Evolutionary conservation across 208 protist genomes (phyloP).

Genomic region (Paratrypanosoma confusum): DNA sequence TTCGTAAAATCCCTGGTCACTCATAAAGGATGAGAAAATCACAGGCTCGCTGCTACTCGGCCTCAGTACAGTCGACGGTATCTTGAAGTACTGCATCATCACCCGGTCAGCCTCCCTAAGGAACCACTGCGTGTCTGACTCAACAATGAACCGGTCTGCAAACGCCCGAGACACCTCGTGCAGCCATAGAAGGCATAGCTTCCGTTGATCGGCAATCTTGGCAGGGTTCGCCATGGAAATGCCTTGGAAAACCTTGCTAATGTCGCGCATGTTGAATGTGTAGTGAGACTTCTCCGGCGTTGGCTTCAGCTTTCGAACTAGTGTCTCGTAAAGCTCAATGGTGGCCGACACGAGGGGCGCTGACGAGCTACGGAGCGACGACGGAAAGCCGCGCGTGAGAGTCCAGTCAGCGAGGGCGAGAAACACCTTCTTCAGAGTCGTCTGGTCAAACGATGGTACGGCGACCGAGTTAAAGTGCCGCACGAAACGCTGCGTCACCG

Average conservation of each 20-base stretch:
- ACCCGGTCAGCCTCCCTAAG: slow-evolving; percentile 51
- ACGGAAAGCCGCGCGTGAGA: slow-evolving; percentile 62
- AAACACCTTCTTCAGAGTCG: slow-evolving; percentile 91
- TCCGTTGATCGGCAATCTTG: slow-evolving; percentile 52
- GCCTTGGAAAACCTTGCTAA: slow-evolving; percentile 92
- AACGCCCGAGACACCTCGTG: slow-evolving; percentile 95
- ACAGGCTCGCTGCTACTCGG: slow-evolving; percentile 22
- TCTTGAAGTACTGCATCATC: slow-evolving; percentile 76
- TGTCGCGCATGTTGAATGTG: slow-evolving; percentile 97
- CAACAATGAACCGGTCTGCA: slow-evolving; percentile 90
- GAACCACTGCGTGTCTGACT: slow-evolving; percentile 88
- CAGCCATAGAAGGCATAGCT: slow-evolving; percentile 82
- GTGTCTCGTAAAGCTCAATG: slow-evolving; percentile 88
- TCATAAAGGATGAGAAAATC: slow-evolving; percentile 75
- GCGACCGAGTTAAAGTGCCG: slow-evolving; percentile 93
- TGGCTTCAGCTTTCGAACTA: slow-evolving; percentile 89
- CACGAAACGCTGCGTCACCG: slow-evolving; percentile 89
- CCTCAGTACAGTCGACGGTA: slow-evolving; percentile 19
- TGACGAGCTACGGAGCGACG: slow-evolving; percentile 31
- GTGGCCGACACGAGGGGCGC: slow-evolving; percentile 75
- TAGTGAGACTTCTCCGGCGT: slow-evolving; percentile 98
- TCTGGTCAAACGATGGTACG: slow-evolving; percentile 84
- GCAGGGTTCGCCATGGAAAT: slow-evolving; percentile 73
- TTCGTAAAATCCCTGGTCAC: slow-evolving; percentile 84
- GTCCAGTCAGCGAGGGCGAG: slow-evolving; percentile 84